These are phyloP conservation scores for Omphalea diandra DNA, from an alignment of 441 rosid genomes.

Conservation along the genomic window DNA sequence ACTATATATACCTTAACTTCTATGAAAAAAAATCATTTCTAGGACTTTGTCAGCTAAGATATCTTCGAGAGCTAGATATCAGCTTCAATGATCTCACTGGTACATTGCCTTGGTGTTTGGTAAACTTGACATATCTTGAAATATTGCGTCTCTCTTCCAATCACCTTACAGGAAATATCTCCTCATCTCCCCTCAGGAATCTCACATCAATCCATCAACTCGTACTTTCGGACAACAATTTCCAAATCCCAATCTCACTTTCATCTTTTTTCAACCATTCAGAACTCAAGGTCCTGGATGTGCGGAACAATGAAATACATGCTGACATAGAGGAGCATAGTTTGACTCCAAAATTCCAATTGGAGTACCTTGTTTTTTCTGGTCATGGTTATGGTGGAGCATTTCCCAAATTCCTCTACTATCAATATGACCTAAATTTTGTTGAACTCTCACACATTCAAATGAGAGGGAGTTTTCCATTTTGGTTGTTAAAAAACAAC, in stretches of 20 bases:
- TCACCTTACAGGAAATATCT: conserved; percentile 20
- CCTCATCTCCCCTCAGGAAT: not conserved
- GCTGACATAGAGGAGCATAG: not conserved
- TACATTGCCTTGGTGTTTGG: conserved; percentile 20
- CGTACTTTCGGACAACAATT: not conserved
- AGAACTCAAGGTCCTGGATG: not conserved
- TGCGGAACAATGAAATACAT: conserved; percentile 9
- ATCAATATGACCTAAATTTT: conserved; percentile 10
- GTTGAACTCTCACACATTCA: conserved; percentile 18
- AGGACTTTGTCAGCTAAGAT: conserved; percentile 23
- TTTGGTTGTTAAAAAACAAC: conserved; percentile 34
- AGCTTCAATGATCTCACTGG: not conserved
- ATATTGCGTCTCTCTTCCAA: conserved; percentile 4
- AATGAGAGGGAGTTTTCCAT: conserved; percentile 15
- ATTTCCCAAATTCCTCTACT: conserved; percentile 21
- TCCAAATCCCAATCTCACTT: conserved; percentile 11
- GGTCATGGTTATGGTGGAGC: not conserved
- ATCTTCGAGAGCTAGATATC: not conserved
- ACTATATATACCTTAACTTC: not conserved
- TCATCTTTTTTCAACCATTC: conserved; percentile 26
- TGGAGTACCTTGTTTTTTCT: not conserved
- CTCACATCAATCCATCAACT: conserved; percentile 8
- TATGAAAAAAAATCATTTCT: not conserved
- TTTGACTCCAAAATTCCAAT: not conserved
- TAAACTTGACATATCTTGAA: conserved; percentile 24